Evolutionary conservation across 768 basidiomycete species (phyloP), one percentile per base, ranked within the genome.

Genomic region (Mycena capillaripes): DNA sequence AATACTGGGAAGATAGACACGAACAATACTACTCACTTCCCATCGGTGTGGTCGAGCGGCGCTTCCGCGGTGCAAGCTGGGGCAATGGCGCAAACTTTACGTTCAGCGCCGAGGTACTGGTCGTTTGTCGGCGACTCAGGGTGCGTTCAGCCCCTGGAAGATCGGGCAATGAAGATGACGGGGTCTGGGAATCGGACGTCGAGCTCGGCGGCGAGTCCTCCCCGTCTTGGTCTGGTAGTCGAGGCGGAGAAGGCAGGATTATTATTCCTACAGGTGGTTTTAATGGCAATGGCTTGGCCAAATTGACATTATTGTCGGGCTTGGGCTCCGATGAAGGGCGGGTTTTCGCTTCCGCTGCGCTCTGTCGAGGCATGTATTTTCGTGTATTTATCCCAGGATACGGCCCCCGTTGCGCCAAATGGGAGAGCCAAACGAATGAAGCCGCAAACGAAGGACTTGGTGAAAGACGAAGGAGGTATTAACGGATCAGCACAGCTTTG

Each of bases 21-120:
- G 29, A 42, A 58, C 3, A 14, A 21, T 5, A 19, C 8, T 9
- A 71, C 70, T 42, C 70, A 71, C 70, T 66, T 5, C 91, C 91
- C 4, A 91, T 80, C 7, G 90, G 91, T 5, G 83, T 81, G 42
- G 82, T 77, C 7, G 85, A 88, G 25, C 86, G 84, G 53, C 87
- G 85, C 74, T 86, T 86, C 25, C 86, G 84, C 3, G 88, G 87
- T 23, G 84, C 88, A 1, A 86, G 78, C 67, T 87, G 82, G 1
- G 91, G 91, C 27, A 92, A 80, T 0, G 91, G 91, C 1, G 91
- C 91, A 65, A 92, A 92, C 72, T 84, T 87, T 52, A 92, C 86
- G 59, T 82, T 86, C 44, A 83, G 77, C 29, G 76, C 55, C 17
- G 53, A 60, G 16, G 76, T 62, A 60, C 73, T 76, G 3, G 73